Evolutionary conservation across 805 yeast species (phyloP), one percentile per base, ranked within the genome.

Genomic region (Metschnikowia anglica): DNA sequence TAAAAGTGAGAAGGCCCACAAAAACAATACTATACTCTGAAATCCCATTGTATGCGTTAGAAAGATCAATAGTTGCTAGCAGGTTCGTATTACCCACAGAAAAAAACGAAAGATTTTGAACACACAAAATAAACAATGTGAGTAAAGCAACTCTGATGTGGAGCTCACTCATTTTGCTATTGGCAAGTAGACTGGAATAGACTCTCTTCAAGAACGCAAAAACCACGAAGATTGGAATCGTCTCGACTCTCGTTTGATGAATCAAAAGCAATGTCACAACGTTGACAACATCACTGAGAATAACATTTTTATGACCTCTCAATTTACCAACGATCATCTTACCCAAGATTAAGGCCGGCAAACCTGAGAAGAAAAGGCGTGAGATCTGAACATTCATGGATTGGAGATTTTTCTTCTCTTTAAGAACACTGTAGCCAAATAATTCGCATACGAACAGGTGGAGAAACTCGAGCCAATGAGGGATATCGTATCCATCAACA

Each of bases 41-140:
- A 6, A 90, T 71, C 0, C 99, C 99, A 59, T 91, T 91, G 62
- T 93, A 93, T 0, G 97, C 90, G 59, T 91, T 90, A 0, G 96
- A 80, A 18, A 93, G 72, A 55, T 91, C 97, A 17, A 93, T 81
- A 0, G 97, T 84, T 0, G 97, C 91, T 52, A 93, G 73, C 29
- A 96, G 88, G 58, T 93, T 93, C 0, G 98, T 89, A 38, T 87
- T 88, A 0, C 98, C 98, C 60, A 85, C 73, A 16, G 87, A 86
- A 66, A 87, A 93, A 59, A 91, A 93, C 0, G 89, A 67, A 31
- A 88, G 68, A 52, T 88, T 82, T 58, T 88, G 95, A 37, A 88
- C 51, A 17, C 84, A 60, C 3, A 88, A 49, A 2, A 66, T 64
- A 44, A 74, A 62, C 3, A 70, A 32, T 0, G 75, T 46, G 1